Conservation (phyloP, 1,139 yeast species). For the Debaryomycetaceae sp. region DNA sequence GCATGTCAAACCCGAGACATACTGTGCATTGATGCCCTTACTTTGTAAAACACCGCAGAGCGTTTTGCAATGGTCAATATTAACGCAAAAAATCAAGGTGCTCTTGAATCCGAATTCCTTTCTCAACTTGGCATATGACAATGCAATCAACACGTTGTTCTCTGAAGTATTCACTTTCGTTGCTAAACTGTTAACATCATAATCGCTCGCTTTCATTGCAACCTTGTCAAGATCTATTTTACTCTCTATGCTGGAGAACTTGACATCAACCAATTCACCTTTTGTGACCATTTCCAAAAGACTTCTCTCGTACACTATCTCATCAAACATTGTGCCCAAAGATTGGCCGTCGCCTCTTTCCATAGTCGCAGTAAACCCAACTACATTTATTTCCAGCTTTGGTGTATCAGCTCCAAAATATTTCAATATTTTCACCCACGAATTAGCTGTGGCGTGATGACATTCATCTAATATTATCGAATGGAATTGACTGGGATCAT, state of each 20-base stretch:
- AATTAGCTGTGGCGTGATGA: constrained; percentile 80
- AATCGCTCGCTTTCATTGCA: constrained; percentile 46
- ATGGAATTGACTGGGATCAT: constrained; percentile 58
- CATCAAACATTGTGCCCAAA: constrained; percentile 61
- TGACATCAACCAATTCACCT: constrained; percentile 69
- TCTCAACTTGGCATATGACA: constrained; percentile 52
- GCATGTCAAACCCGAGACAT: constrained; percentile 67
- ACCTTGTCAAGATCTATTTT: constrained; percentile 37
- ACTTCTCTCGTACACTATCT: constrained; percentile 68
- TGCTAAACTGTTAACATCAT: constrained; percentile 49
- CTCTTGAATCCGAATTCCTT: constrained; percentile 45
- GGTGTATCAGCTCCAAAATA: constrained; percentile 53
- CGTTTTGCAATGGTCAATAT: constrained; percentile 60
- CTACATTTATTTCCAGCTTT: constrained; percentile 48
- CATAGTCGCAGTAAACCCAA: constrained; percentile 88
- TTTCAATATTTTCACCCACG: constrained; percentile 58
- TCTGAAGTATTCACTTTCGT: constrained; percentile 51
- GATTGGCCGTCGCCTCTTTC: constrained; percentile 64
- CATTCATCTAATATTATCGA: constrained; percentile 87
- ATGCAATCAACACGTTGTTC: constrained; percentile 53
- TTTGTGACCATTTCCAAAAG: constrained; percentile 66
- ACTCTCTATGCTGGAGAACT: constrained; percentile 55
- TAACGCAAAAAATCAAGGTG: constrained; percentile 76
- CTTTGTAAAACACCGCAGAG: constrained; percentile 53
- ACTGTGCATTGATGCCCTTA: constrained; percentile 68